Conservation (phyloP, 208 protist species). For the Wallacemonas sp. region DNA sequence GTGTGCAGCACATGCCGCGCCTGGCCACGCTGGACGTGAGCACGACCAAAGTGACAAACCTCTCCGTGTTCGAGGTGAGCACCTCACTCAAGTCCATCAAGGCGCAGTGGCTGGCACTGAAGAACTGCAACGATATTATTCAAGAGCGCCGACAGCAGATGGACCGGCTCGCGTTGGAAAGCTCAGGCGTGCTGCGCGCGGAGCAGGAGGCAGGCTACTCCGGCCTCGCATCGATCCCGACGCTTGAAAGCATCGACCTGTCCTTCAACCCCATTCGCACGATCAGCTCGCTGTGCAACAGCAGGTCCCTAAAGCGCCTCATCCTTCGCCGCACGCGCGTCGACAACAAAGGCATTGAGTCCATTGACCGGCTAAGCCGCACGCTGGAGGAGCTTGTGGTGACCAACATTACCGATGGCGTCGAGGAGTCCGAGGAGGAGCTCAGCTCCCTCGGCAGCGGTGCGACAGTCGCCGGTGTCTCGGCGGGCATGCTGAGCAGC, state of each 20-base stretch:
- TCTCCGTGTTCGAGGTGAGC: conserved; percentile 49
- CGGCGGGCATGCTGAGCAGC: conserved; percentile 34
- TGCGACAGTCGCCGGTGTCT: not conserved
- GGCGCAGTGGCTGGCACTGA: conserved; percentile 67
- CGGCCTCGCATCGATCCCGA: conserved; percentile 56
- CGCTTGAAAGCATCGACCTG: conserved; percentile 61
- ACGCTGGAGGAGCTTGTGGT: conserved; percentile 61
- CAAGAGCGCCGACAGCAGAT: conserved; percentile 31
- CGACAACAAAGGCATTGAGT: conserved; percentile 46
- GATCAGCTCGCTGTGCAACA: conserved; percentile 50
- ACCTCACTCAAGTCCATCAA: conserved; percentile 43
- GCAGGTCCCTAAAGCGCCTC: conserved; percentile 56
- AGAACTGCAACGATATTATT: conserved; percentile 54
- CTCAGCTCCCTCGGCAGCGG: conserved; percentile 18
- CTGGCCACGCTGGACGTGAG: conserved; percentile 41
- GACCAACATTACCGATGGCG: conserved; percentile 42
- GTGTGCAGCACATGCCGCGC: conserved; percentile 37
- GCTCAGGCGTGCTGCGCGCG: not conserved
- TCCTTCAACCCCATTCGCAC: conserved; percentile 60
- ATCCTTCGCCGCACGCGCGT: conserved; percentile 55
- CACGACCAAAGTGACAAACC: conserved; percentile 50
- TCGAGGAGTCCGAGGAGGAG: conserved; percentile 28
- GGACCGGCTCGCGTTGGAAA: conserved; percentile 15
- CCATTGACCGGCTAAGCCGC: conserved; percentile 31
- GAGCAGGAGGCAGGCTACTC: conserved; percentile 50